Conservation (phyloP, 1,139 yeast genomes). For the Diutina neorugosa region DNA sequence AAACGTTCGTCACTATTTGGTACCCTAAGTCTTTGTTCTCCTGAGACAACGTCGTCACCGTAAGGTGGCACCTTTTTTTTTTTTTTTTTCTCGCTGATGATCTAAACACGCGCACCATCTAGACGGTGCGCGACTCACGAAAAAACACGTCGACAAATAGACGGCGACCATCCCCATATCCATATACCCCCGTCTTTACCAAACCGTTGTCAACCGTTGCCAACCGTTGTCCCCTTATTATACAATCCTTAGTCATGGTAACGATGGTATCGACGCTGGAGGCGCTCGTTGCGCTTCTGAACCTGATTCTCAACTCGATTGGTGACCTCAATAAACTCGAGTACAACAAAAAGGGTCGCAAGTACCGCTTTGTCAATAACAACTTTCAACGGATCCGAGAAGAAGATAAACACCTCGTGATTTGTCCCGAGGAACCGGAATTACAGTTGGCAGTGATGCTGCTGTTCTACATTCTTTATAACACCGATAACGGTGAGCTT, state of each 20-base stretch:
- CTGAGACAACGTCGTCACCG: too few species aligned
- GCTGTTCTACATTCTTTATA: constrained; percentile 29
- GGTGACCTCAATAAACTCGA: constrained; percentile 26
- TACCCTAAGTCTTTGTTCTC: too few species aligned
- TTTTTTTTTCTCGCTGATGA: too few species aligned
- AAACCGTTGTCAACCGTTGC: too few species aligned
- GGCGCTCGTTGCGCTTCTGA: constrained; percentile 14
- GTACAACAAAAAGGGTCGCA: constrained; percentile 38
- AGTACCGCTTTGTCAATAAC: constrained; percentile 38
- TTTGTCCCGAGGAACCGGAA: constrained; percentile 24
- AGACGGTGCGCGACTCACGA: too few species aligned
- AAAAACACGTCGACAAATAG: too few species aligned
- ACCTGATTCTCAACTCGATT: constrained; percentile 12
- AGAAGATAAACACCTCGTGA: constrained; percentile 39
- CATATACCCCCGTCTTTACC: too few species aligned
- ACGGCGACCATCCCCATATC: too few species aligned
- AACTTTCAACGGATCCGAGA: constrained; percentile 38
- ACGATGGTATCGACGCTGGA: constrained; percentile 7
- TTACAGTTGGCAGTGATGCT: constrained; percentile 28
- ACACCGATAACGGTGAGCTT: constrained; percentile 24
- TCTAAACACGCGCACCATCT: too few species aligned
- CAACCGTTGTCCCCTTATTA: too few species aligned
- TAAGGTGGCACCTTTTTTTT: too few species aligned
- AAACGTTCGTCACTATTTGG: too few species aligned
- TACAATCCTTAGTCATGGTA: not conserved